Evolutionary conservation across 306 rosid species (phyloP).

Genomic region (Biancaea sappan): DNA sequence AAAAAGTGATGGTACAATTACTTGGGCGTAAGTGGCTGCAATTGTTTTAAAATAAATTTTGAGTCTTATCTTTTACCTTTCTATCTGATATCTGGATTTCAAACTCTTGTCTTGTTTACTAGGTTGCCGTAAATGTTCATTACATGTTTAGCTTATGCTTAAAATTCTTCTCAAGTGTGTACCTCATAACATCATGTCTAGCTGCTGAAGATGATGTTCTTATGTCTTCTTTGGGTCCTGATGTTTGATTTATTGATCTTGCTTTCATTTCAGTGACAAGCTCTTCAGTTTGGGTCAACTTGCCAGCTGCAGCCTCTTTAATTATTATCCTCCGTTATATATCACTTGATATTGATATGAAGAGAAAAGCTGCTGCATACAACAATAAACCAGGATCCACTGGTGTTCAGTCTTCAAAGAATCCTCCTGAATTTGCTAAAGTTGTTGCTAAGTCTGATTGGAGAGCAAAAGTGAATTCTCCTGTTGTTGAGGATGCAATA

Average conservation of each 20-base stretch:
- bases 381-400: slow-evolving; percentile 61
- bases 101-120: neutral
- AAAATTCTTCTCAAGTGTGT: neutral
- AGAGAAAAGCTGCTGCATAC: slow-evolving; percentile 83
- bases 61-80: neutral
- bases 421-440: slow-evolving; percentile 56
- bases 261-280: slow-evolving; percentile 83
- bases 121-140: neutral
- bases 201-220: slow-evolving; percentile 4
- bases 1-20: neutral
- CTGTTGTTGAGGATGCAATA: slow-evolving; percentile 89
- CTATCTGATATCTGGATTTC: neutral
- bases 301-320: slow-evolving; percentile 89
- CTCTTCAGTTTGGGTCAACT: slow-evolving; percentile 95
- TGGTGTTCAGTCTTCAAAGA: slow-evolving; percentile 51
- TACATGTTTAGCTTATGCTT: neutral
- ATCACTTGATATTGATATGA: slow-evolving; percentile 83
- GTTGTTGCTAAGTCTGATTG: slow-evolving; percentile 67
- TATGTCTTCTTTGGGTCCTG: slow-evolving; percentile 4
- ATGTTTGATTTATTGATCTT: slow-evolving; percentile 40
- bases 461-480: slow-evolving; percentile 92
- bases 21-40: slow-evolving; percentile 13
- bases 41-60: neutral
- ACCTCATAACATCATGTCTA: no score
- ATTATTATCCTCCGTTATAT: slow-evolving; percentile 75